A percentile compares a stretch with the other conserved stretches of the same genome.
Evolutionary conservation across 2,329 filamentous ascomycete genomes (phyloP).

Genomic region (Ceratocystiopsis minuta): DNA sequence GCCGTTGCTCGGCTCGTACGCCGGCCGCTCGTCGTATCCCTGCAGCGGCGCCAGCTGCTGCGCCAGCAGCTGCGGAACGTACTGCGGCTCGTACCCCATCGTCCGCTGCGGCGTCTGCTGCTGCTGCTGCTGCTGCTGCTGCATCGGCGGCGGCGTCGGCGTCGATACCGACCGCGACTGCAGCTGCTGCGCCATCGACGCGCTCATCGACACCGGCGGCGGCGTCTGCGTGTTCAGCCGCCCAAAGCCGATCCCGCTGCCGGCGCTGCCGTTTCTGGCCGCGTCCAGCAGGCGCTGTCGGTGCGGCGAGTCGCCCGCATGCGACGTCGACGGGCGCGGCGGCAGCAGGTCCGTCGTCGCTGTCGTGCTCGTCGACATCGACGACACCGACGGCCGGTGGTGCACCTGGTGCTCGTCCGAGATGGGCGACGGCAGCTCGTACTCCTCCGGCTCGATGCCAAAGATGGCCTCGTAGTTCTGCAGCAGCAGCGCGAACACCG

Average conservation of each 20-base stretch:
- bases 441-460: conserved; percentile 47
- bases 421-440: conserved; percentile 33
- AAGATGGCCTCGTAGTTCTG: conserved; percentile 84
- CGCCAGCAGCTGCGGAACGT: conserved; percentile 22
- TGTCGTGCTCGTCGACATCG: conserved; percentile 4
- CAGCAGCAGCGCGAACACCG: conserved; percentile 83
- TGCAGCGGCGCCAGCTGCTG: conserved; percentile 14
- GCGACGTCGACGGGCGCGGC: conserved; percentile 30
- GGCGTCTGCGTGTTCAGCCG: conserved; percentile 30
- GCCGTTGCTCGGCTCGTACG: conserved; percentile 22
- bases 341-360: conserved; percentile 14
- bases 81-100: conserved; percentile 26
- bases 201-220: conserved; percentile 16
- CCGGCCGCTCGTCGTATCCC: conserved; percentile 16
- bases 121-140: conserved; percentile 7
- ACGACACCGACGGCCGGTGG: conserved; percentile 10
- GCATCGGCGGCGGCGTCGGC: conserved; percentile 25
- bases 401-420: conserved; percentile 15
- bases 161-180: conserved; percentile 15
- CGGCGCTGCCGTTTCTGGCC: conserved; percentile 12
- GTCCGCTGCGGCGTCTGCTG: conserved; percentile 11
- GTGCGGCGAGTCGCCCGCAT: conserved; percentile 32
- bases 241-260: conserved; percentile 11
- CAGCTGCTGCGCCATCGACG: conserved; percentile 8
- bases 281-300: conserved; percentile 29